Base-by-base conservation (phyloP, 441 rosid genomes). In the Gossypium armourianum region DNA sequence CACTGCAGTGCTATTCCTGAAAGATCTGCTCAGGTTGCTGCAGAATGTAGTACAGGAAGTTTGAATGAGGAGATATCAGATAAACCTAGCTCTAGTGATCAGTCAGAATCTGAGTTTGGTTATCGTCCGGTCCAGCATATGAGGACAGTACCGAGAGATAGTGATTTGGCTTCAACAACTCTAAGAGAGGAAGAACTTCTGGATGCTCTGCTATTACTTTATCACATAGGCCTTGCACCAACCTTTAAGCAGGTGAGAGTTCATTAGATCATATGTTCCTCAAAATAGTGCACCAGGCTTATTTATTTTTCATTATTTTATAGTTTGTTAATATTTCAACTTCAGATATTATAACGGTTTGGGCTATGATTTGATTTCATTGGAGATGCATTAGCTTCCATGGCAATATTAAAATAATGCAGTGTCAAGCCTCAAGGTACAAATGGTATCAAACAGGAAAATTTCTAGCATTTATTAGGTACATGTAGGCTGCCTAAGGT, bases 1-100 rank as follows among this genome's bases (percentile, higher is more conserved):
- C 89, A 85, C 52, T 83, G 88, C 72, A 79, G 85, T 67, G 78
- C 96, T 62, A 81, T 84, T 73, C 81, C 91, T 57, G 97, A 90
- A 70, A 88, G 97, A 79, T 88, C 99, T 53, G 82, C 94, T 66
- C 96, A 87, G 80, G 97, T 85, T 78, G 81, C 90, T 71, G 86
- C 97, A 74, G 96, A 92, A 66, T 94, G 97, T 76, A 87, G 84
- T 76, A 70, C 85, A 66, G 88, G 88, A 78, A 89, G 84, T 80
- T 81, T 94, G 80, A 88, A 86, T 81, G 97, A 89, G 74, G 97
- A 92, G 77, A 88, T 94, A 90, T 86, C 79, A 17, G 97, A 92
- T 74, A 94, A 94, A 78, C 96, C 99, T 79, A 88, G 97, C 80
- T 82, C 91, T 60, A 92, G 99, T 74, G 86, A 84, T 83, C 97